Conservation (phyloP, 805 yeast genomes). For the Lipomyces sp. region DNA sequence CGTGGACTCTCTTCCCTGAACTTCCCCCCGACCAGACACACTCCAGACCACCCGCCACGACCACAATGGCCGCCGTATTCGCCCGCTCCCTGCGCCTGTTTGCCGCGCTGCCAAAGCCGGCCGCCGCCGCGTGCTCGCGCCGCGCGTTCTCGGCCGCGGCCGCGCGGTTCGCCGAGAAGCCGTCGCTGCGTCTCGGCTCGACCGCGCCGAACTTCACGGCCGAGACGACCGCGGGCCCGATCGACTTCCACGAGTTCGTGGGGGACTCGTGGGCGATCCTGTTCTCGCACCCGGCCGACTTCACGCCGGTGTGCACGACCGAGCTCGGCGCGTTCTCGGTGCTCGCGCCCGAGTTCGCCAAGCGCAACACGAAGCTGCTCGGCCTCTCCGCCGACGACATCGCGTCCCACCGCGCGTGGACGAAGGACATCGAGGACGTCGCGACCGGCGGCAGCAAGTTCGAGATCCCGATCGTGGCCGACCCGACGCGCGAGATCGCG, state of each 20-base stretch:
- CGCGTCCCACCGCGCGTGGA: slow-evolving; percentile 79
- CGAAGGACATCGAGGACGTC: slow-evolving; percentile 85
- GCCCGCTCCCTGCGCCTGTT: neutral
- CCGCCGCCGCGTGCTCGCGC: neutral
- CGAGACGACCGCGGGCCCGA: slow-evolving; percentile 76
- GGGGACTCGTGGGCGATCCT: slow-evolving; percentile 85
- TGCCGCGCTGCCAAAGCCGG: neutral
- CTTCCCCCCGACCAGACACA: neutral
- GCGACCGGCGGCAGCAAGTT: slow-evolving; percentile 65
- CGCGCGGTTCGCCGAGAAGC: slow-evolving; percentile 30
- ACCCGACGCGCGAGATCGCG: slow-evolving; percentile 78
- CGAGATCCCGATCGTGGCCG: slow-evolving; percentile 88
- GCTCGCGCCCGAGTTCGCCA: slow-evolving; percentile 81
- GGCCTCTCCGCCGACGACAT: slow-evolving; percentile 86
- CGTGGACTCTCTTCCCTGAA: neutral
- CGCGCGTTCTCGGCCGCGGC: neutral
- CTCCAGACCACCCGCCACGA: too few species aligned
- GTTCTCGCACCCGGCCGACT: slow-evolving; percentile 94
- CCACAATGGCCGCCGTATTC: too few species aligned
- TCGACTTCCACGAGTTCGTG: slow-evolving; percentile 81
- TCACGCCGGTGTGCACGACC: slow-evolving; percentile 95
- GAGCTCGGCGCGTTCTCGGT: slow-evolving; percentile 92
- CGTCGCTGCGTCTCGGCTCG: slow-evolving; percentile 63
- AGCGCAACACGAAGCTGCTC: slow-evolving; percentile 81
- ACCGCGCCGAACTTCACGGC: slow-evolving; percentile 86